Conservation (phyloP, 352 stramenopile species). For the Globisporangium uncinulatum region DNA sequence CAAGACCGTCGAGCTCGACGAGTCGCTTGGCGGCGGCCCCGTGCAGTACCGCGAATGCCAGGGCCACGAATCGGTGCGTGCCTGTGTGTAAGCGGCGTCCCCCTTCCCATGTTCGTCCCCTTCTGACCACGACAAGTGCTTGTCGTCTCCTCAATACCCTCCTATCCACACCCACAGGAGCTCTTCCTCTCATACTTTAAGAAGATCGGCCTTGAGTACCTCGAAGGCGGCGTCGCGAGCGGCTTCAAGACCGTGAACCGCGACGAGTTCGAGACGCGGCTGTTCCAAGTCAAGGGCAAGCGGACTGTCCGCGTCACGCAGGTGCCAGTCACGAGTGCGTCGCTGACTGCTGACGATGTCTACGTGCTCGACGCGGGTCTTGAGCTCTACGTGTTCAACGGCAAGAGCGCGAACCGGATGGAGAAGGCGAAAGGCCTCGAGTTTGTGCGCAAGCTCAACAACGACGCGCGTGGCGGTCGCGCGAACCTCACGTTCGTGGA, state of each 20-base stretch:
- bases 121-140: not conserved
- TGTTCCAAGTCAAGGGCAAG: constrained; percentile 92
- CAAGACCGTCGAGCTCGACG: constrained; percentile 96
- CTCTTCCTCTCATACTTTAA: constrained; percentile 95
- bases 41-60: constrained; percentile 91
- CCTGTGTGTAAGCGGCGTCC: not conserved
- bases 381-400: constrained; percentile 89
- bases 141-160: not conserved
- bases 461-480: constrained; percentile 72
- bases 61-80: constrained; percentile 54
- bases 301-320: constrained; percentile 83
- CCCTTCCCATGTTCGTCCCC: not conserved
- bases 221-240: constrained; percentile 89
- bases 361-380: constrained; percentile 92
- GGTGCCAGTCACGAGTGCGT: constrained; percentile 73
- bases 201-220: constrained; percentile 84
- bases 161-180: constrained; percentile 20
- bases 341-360: constrained; percentile 91
- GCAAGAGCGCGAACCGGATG: constrained; percentile 71
- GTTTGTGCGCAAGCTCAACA: constrained; percentile 85
- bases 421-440: constrained; percentile 91
- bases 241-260: constrained; percentile 92
- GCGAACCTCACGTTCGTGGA: constrained; percentile 86
- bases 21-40: constrained; percentile 85
- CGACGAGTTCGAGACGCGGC: constrained; percentile 75